Percentiles rank a stretch among this genome's conserved stretches.
These are phyloP conservation scores for Wickerhamomyces bisporus DNA, from an alignment of 805 yeast genomes.

Conservation along the genomic window DNA sequence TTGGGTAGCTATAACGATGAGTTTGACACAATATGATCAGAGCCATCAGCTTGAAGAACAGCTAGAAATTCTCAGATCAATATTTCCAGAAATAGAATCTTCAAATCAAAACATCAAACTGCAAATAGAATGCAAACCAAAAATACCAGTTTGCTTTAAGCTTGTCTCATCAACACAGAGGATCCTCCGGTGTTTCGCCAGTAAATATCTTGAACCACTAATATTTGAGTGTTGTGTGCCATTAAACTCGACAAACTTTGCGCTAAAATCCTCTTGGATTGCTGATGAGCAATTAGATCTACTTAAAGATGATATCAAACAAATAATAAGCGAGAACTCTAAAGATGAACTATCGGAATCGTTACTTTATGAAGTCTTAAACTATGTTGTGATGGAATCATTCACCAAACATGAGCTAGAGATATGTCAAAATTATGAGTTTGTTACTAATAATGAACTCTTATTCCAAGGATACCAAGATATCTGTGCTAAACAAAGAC, in stretches of 20 bases:
- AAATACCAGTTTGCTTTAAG: background rate
- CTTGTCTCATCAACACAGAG: background rate
- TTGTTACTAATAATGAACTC: background rate
- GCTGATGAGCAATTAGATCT: slow-evolving; percentile 9
- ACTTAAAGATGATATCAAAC: slow-evolving; percentile 27
- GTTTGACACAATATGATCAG: too few species aligned
- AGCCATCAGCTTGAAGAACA: slow-evolving; percentile 27
- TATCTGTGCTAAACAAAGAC: slow-evolving; percentile 22
- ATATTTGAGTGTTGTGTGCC: slow-evolving; percentile 28
- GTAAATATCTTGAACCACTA: background rate
- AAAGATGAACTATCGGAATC: slow-evolving; percentile 26
- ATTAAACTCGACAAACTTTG: slow-evolving; percentile 21
- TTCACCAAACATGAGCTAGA: slow-evolving; percentile 1
- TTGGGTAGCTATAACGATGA: too few species aligned
- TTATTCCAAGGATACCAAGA: slow-evolving; percentile 9
- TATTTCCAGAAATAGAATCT: slow-evolving; percentile 34
- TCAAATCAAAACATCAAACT: background rate
- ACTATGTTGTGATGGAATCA: slow-evolving; percentile 28
- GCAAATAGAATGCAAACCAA: slow-evolving; percentile 1
- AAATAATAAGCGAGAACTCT: background rate
- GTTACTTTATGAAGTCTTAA: slow-evolving; percentile 39
- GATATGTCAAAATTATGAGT: slow-evolving; percentile 1
- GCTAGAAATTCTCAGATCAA: slow-evolving; percentile 34
- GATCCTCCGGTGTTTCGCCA: background rate
- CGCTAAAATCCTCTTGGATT: slow-evolving; percentile 30